Evolutionary conservation across 2,329 filamentous ascomycete genomes (phyloP).

Genomic region (Trichoderma pleuroti): DNA sequence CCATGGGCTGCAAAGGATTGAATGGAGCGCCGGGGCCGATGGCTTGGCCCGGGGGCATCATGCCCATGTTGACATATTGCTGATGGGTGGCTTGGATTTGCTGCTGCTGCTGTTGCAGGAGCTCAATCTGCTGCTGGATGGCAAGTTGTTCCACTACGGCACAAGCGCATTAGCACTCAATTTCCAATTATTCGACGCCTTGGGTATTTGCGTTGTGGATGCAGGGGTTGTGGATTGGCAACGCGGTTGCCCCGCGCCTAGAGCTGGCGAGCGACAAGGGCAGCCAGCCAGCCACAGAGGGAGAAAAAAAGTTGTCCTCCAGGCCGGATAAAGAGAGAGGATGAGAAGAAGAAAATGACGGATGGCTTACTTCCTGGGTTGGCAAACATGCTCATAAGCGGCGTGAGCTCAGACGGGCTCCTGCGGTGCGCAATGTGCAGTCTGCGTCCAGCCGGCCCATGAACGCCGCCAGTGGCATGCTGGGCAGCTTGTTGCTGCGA

Average conservation of each 20-base stretch:
- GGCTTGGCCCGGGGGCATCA: conserved; percentile 78
- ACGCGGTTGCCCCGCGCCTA: conserved; percentile 14
- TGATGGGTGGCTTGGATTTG: conserved; percentile 95
- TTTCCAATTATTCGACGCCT: not conserved
- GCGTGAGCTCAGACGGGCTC: conserved; percentile 95
- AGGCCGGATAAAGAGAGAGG: not conserved
- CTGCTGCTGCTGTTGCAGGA: conserved; percentile 95
- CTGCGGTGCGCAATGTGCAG: conserved; percentile 96
- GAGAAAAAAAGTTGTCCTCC: not conserved
- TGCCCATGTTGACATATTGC: conserved; percentile 96
- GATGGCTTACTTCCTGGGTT: conserved; percentile 60
- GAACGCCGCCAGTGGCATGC: conserved; percentile 54
- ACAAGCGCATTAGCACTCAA: conserved; percentile 24
- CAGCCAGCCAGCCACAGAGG: not conserved
- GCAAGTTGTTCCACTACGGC: conserved; percentile 87
- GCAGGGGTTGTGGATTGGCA: not conserved
- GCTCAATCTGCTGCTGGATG: conserved; percentile 96
- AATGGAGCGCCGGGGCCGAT: conserved; percentile 68
- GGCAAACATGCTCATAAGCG: conserved; percentile 88
- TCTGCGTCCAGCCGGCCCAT: conserved; percentile 78
- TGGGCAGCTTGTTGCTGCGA: conserved; percentile 44
- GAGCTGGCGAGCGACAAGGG: conserved; percentile 1
- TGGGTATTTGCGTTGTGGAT: not conserved
- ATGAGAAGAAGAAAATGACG: not conserved
- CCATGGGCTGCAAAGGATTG: conserved; percentile 76